Evolutionary conservation across 2,329 filamentous ascomycete species (phyloP).

Genomic region (Calonectria fujianensis): DNA sequence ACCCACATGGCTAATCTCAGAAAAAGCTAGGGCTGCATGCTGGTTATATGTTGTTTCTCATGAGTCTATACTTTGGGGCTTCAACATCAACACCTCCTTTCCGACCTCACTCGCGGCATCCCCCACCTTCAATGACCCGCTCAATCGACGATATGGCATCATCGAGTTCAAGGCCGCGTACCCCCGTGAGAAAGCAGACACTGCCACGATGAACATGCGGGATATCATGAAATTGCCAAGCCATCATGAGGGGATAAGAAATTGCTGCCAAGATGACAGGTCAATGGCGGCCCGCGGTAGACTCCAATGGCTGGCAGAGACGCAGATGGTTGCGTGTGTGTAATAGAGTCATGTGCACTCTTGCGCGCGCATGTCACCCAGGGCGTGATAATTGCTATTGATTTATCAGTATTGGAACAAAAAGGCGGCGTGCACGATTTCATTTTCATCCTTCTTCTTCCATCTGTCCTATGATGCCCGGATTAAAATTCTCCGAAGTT

Average conservation of each 20-base stretch:
- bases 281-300: background rate
- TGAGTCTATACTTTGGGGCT: background rate
- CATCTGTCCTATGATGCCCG: background rate
- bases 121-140: slow-evolving; percentile 4
- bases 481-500: slow-evolving; percentile 13
- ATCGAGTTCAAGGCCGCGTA: slow-evolving; percentile 26
- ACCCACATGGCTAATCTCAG: background rate
- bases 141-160: slow-evolving; percentile 13
- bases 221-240: background rate
- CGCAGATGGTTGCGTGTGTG: background rate
- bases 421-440: background rate
- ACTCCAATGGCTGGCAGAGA: background rate
- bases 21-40: background rate
- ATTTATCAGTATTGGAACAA: too few relatives aligned
- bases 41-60: background rate
- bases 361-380: background rate
- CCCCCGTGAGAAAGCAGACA: slow-evolving; percentile 4
- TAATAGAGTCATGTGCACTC: background rate
- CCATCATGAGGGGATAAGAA: background rate
- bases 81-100: background rate
- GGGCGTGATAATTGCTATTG: background rate
- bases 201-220: slow-evolving; percentile 9
- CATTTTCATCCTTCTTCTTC: background rate
- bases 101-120: background rate
- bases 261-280: background rate